Percentiles rank a stretch among this genome's conserved stretches.
phyloP scores from a whole-genome alignment of 352 stramenopile genomes.

The Globisporangium megalacanthum region DNA sequence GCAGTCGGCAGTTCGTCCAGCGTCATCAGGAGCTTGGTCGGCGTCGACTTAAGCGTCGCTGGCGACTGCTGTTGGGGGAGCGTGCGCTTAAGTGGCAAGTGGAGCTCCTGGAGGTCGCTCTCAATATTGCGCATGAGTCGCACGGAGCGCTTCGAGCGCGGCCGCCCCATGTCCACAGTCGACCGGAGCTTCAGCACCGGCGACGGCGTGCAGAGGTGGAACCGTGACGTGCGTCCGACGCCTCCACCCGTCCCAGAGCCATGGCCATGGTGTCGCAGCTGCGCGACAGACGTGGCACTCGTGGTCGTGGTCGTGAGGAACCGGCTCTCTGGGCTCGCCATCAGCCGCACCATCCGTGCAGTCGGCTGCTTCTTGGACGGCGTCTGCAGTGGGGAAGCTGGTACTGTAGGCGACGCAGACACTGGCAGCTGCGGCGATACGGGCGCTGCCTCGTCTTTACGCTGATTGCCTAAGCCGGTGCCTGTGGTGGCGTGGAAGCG shows the following conservation, averaged over 20 bases:
- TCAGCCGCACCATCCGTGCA: conserved; percentile 22
- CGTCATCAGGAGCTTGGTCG: conserved; percentile 4
- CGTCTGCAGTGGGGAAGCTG: conserved; percentile 6
- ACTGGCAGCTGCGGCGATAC: neutral
- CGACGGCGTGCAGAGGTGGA: conserved; percentile 73
- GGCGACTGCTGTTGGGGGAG: neutral
- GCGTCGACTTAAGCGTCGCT: conserved; percentile 3
- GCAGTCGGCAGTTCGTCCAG: conserved; percentile 2
- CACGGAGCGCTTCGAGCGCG: conserved; percentile 56
- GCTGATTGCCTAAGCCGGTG: neutral
- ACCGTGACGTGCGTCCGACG: conserved; percentile 28
- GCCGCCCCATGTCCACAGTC: conserved; percentile 71
- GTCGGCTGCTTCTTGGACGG: conserved; percentile 9
- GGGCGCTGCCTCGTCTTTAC: neutral
- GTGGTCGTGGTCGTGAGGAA: conserved; percentile 19
- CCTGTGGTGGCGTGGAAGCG: conserved; percentile 18
- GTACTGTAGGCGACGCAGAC: neutral
- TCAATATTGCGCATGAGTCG: conserved; percentile 49
- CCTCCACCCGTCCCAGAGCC: conserved; percentile 11
- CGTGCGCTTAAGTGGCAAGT: conserved; percentile 2
- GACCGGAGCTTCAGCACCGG: conserved; percentile 75
- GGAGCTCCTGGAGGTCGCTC: conserved; percentile 34
- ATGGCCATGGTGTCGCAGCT: conserved; percentile 10
- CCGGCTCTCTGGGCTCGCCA: conserved; percentile 26
- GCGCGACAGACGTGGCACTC: neutral